Evolutionary conservation across 2,329 filamentous ascomycete species (phyloP).

Genomic region (Fusarium tuaranense): DNA sequence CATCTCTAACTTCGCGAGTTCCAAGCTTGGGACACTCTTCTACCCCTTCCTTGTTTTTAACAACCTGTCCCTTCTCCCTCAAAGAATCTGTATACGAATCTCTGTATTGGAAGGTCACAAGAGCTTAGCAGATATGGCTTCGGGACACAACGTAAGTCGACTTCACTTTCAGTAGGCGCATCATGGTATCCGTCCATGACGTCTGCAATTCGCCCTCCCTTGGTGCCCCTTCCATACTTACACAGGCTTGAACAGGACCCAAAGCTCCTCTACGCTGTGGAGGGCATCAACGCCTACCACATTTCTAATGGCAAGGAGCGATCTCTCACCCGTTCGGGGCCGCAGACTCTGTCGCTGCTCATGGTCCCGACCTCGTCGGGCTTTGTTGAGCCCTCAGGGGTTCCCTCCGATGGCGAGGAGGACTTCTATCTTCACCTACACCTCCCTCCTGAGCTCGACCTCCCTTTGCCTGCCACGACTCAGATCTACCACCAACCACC

Average conservation of each 20-base stretch:
- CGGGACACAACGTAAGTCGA: slow-evolving; percentile 47
- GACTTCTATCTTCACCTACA: slow-evolving; percentile 98
- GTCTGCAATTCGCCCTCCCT: slow-evolving; percentile 3
- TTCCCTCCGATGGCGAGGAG: slow-evolving; percentile 76
- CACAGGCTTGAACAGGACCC: slow-evolving; percentile 59
- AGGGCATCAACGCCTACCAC: slow-evolving; percentile 91
- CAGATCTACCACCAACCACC: slow-evolving; percentile 98
- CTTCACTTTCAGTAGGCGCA: slow-evolving; percentile 2
- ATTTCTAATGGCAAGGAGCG: slow-evolving; percentile 89
- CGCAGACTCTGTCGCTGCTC: slow-evolving; percentile 90
- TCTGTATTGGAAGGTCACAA: background rate
- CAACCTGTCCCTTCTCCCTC: background rate
- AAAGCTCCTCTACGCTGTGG: slow-evolving; percentile 77
- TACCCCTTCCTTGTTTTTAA: slow-evolving; percentile 5
- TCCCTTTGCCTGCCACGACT: slow-evolving; percentile 92
- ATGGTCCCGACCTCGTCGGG: slow-evolving; percentile 94
- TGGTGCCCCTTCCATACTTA: slow-evolving; percentile 20
- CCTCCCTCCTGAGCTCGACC: slow-evolving; percentile 91
- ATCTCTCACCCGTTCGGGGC: slow-evolving; percentile 83
- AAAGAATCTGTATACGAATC: background rate
- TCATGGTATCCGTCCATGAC: slow-evolving; percentile 29
- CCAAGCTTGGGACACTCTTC: slow-evolving; percentile 28
- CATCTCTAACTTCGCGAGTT: slow-evolving; percentile 36
- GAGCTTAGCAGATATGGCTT: slow-evolving; percentile 42
- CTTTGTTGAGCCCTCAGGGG: slow-evolving; percentile 66